phyloP scores from a whole-genome alignment of 2,329 filamentous ascomycete genomes.

The Diplodia corticola region DNA sequence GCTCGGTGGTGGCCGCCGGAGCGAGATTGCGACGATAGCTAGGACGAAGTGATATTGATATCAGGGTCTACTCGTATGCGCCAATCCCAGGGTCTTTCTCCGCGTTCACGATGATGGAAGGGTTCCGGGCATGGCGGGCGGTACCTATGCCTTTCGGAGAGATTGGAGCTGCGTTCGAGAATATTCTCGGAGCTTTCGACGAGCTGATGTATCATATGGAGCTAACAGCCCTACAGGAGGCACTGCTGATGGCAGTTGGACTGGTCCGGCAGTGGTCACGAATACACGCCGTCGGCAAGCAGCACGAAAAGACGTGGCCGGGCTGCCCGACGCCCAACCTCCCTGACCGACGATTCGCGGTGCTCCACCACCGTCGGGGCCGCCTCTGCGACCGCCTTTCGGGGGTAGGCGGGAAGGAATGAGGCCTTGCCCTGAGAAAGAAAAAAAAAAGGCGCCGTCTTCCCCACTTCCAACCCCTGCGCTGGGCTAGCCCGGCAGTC shows the following conservation, averaged over 20 bases:
- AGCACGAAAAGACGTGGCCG: background rate
- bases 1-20: background rate
- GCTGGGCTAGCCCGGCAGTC: background rate
- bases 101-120: background rate
- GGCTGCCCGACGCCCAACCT: background rate
- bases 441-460: background rate
- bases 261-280: background rate
- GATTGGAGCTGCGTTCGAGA: background rate
- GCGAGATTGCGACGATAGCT: background rate
- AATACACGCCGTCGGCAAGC: background rate
- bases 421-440: background rate
- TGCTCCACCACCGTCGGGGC: background rate
- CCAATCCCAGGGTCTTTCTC: background rate
- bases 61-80: background rate
- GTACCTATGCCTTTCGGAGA: background rate
- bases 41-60: background rate
- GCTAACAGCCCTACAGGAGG: background rate
- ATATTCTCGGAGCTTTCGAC: background rate
- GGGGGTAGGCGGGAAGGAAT: slow-evolving; percentile 15
- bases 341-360: background rate
- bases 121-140: background rate
- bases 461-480: background rate
- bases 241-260: background rate
- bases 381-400: slow-evolving; percentile 12
- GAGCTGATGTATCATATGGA: background rate